Conservation (phyloP, 768 basidiomycete genomes). For the Hypsizygus marmoreus region DNA sequence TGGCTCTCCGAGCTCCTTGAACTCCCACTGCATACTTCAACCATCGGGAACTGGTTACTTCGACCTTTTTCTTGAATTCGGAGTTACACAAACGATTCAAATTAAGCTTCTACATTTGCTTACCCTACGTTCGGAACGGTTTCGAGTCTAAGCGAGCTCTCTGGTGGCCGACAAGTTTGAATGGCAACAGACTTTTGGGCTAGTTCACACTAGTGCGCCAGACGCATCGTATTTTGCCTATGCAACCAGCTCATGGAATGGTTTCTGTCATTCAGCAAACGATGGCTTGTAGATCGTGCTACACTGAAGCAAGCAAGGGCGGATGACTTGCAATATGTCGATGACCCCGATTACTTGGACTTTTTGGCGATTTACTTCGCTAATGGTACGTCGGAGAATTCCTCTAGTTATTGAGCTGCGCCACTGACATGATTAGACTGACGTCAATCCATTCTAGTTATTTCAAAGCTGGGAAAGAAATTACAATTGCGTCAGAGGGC, state of each 20-base stretch:
- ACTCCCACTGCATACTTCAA: no score
- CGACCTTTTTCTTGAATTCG: no score
- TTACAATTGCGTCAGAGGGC: conserved; percentile 84
- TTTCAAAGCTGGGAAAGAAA: conserved; percentile 85
- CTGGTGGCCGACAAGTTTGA: neutral
- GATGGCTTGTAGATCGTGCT: conserved; percentile 88
- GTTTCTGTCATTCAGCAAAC: conserved; percentile 63
- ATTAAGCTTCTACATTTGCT: no score
- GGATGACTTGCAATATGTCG: conserved; percentile 79
- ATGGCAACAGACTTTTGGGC: conserved; percentile 95
- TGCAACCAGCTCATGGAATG: conserved; percentile 17
- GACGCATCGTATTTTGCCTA: conserved; percentile 24
- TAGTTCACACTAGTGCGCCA: conserved; percentile 82
- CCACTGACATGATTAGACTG: neutral
- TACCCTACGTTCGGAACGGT: no score
- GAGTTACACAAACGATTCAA: no score
- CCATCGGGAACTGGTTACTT: no score
- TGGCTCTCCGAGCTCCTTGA: no score
- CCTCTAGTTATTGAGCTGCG: neutral
- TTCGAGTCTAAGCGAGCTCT: neutral
- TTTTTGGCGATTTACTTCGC: conserved; percentile 89
- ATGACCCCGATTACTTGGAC: conserved; percentile 74
- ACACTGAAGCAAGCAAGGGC: conserved; percentile 72
- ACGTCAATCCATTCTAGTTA: conserved; percentile 49
- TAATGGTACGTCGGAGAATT: conserved; percentile 52